Conservation (phyloP, 1,284 basidiomycete genomes). For the Melampsora medusae region DNA sequence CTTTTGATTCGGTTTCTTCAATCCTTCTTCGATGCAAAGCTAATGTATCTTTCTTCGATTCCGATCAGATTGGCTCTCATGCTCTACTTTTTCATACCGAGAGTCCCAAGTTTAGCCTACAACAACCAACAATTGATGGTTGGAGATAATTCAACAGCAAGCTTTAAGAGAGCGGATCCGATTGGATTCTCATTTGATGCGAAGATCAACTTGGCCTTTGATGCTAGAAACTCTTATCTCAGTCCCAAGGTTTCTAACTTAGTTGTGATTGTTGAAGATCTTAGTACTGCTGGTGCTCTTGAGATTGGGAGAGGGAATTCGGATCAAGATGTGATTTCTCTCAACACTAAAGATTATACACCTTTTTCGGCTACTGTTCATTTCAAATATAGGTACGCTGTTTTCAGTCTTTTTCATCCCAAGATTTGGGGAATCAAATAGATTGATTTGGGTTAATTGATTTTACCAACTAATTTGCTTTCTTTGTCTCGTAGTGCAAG, state of each 20-base stretch:
- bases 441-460: not conserved
- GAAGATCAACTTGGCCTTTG: conserved; percentile 22
- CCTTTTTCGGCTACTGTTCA: conserved; percentile 16
- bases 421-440: not conserved
- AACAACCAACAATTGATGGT: conserved; percentile 22
- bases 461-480: not conserved
- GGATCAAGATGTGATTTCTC: not conserved
- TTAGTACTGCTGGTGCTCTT: conserved; percentile 9
- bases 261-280: conserved; percentile 18
- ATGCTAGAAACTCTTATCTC: conserved; percentile 9
- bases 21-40: not conserved
- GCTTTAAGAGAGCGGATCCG: conserved; percentile 19
- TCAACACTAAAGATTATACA: conserved; percentile 28
- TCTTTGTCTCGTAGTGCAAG: conserved; percentile 7
- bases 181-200: conserved; percentile 19
- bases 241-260: not conserved
- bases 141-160: conserved; percentile 15
- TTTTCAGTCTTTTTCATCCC: not conserved
- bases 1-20: not conserved
- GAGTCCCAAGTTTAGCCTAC: conserved; percentile 22
- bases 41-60: not conserved
- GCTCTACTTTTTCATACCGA: conserved; percentile 13
- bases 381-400: conserved; percentile 23
- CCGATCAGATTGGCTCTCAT: conserved; percentile 2
- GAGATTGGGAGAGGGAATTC: conserved; percentile 11